These are phyloP conservation scores for Calonectria pseudoreteaudii DNA, from an alignment of 2,329 filamentous ascomycete species.

Conservation along the genomic window DNA sequence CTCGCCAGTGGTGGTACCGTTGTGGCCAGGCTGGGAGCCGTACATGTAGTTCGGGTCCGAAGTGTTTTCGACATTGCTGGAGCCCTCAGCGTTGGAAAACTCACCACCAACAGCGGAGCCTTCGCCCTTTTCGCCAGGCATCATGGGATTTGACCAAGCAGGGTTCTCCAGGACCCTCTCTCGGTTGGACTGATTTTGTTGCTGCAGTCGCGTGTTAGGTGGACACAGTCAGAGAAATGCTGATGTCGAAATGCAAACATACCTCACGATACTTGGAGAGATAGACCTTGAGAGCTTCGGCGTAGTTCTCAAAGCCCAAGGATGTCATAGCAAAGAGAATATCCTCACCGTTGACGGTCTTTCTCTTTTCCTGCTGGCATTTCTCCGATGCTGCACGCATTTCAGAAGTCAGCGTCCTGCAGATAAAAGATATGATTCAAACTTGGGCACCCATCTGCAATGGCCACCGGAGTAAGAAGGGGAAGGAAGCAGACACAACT, in stretches of 20 bases:
- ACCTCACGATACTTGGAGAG: constrained; percentile 98
- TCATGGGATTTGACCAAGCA: constrained; percentile 47
- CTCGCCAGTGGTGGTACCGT: constrained; percentile 66
- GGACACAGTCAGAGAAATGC: constrained; percentile 18
- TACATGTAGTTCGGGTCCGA: constrained; percentile 64
- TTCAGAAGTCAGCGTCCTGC: constrained; percentile 33
- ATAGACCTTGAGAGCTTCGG: constrained; percentile 98
- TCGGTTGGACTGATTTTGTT: constrained; percentile 56
- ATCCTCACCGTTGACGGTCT: constrained; percentile 98
- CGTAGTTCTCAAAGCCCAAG: constrained; percentile 98
- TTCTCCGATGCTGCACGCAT: constrained; percentile 87
- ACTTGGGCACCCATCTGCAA: constrained; percentile 20
- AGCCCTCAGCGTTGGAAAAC: constrained; percentile 56
- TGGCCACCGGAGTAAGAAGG: constrained; percentile 9
- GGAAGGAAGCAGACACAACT: constrained; percentile 48
- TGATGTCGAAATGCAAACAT: constrained; percentile 53
- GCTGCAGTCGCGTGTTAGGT: constrained; percentile 39
- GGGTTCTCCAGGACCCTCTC: constrained; percentile 52
- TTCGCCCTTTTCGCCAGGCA: constrained; percentile 49
- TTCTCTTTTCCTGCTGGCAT: constrained; percentile 98
- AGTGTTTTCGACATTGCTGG: constrained; percentile 54
- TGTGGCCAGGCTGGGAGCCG: constrained; percentile 65
- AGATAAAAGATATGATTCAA: constrained; percentile 33
- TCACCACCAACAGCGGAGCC: constrained; percentile 49
- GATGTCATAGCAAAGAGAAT: constrained; percentile 99